Evolutionary conservation across 371 early-diverging fungal species (phyloP), one percentile per base, ranked within the genome.

Genomic region (Mucor plumbeus): DNA sequence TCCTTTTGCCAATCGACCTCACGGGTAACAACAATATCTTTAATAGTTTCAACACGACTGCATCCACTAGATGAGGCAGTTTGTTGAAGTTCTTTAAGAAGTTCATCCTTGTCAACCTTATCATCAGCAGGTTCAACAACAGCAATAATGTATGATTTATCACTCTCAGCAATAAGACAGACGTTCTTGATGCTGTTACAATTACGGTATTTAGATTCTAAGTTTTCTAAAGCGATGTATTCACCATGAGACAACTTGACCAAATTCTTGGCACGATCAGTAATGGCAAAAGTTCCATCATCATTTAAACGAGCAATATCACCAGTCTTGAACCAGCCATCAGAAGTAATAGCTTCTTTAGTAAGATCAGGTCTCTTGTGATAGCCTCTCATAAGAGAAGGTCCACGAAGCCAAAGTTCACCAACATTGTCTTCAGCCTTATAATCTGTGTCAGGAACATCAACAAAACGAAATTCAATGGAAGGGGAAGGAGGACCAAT

Each of bases 281-380:
- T 94, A 72, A 94, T 83, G 13, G 76, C 64, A 60, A 83, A 71
- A 4, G 81, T 87, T 4, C 96, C 98, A 61, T 89, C 82, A 33
- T 81, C 71, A 58, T 93, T 88, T 50, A 97, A 73, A 33, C 78
- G 78, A 13, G 94, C 98, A 75, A 99, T 89, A 71, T 99, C 99
- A 5, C 99, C 98, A 4, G 99, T 98, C 74, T 92, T 91, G 69
- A 99, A 86, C 97, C 97, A 99, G 3, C 96, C 95, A 55, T 96
- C 96, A 3, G 77, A 71, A 10, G 90, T 91, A 39, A 98, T 72
- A 1, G 92, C 82, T 60, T 93, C 92, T 34, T 80, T 77, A 3
- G 98, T 99, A 21, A 93, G 85, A 50, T 82, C 86, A 3, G 88
- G 86, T 53, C 94, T 91, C 72, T 96, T 95, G 77, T 79, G 86